A percentile compares a stretch with the other conserved stretches of the same genome.
These are phyloP conservation scores for Auriscalpium microsporum DNA, from an alignment of 768 basidiomycete genomes.

Conservation along the genomic window DNA sequence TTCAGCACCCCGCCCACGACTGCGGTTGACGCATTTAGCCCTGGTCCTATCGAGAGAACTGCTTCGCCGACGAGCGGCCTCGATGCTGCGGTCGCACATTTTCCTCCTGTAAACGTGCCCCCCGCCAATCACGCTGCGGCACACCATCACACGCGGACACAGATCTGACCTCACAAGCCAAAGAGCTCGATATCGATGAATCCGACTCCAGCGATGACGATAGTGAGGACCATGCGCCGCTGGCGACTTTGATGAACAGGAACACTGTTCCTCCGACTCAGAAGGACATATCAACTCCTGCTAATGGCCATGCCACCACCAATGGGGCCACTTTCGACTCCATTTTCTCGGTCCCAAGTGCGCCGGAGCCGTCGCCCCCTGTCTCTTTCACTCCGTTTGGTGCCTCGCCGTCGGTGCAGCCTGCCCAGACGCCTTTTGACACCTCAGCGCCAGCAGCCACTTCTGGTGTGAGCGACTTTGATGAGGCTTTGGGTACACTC, in stretches of 20 bases:
- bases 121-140: background rate
- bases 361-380: background rate
- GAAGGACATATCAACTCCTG: background rate
- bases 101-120: constrained; percentile 1
- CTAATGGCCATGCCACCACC: background rate
- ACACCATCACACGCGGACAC: constrained; percentile 24
- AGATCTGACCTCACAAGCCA: constrained; percentile 43
- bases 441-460: constrained; percentile 4
- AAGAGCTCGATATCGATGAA: constrained; percentile 51
- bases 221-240: constrained; percentile 20
- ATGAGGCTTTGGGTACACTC: constrained; percentile 62
- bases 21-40: constrained; percentile 12
- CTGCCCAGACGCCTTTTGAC: constrained; percentile 8
- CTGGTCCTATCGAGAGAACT: background rate
- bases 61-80: constrained; percentile 2
- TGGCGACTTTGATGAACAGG: constrained; percentile 15
- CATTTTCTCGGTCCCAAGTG: background rate
- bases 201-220: constrained; percentile 43
- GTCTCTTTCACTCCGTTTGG: constrained; percentile 5
- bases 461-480: constrained; percentile 50
- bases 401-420: constrained; percentile 5
- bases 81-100: constrained; percentile 5
- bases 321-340: background rate
- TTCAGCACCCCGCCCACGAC: constrained; percentile 57
- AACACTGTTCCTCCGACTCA: background rate